Conservation (phyloP, 371 early-diverging fungal species). For the Conidiobolus coronatus region DNA sequence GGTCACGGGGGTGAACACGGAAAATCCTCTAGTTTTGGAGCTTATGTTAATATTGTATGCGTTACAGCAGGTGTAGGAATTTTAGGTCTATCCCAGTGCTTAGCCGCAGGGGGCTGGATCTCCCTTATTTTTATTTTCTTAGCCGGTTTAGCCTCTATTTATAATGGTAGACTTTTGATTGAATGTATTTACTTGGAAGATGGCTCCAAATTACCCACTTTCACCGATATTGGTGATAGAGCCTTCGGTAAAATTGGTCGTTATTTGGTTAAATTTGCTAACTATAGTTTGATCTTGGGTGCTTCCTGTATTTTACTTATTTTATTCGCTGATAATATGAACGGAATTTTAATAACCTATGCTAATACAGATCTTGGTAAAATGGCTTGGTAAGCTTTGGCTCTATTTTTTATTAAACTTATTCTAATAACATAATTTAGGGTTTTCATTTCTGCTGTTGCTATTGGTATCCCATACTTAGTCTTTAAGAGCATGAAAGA, state of each 20-base stretch:
- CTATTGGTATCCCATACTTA: not conserved
- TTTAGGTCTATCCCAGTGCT: not conserved
- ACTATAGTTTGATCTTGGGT: conserved; percentile 13
- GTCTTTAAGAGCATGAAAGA: not conserved
- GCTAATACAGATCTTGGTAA: too few relatives aligned
- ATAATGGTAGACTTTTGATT: not conserved
- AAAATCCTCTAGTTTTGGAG: not conserved
- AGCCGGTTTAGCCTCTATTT: not conserved
- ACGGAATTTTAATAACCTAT: too few relatives aligned
- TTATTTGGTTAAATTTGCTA: conserved; percentile 28
- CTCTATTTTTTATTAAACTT: too few relatives aligned
- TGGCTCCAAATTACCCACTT: not conserved
- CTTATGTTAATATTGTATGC: conserved; percentile 3
- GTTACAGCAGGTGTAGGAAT: conserved; percentile 1
- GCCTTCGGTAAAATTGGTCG: conserved; percentile 40
- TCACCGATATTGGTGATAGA: conserved; percentile 28
- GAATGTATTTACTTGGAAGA: not conserved
- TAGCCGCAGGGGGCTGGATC: not conserved
- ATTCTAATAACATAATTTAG: too few relatives aligned
- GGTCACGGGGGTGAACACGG: too few relatives aligned
- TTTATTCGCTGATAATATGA: too few relatives aligned
- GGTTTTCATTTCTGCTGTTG: not conserved
- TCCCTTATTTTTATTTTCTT: not conserved
- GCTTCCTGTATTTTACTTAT: too few relatives aligned
- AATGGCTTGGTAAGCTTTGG: too few relatives aligned